Percentiles rank a stretch among this genome's conserved stretches.
These are phyloP conservation scores for Ambrosia hybrid DNA, from an alignment of 140 eudicot genomes.

Conservation along the genomic window DNA sequence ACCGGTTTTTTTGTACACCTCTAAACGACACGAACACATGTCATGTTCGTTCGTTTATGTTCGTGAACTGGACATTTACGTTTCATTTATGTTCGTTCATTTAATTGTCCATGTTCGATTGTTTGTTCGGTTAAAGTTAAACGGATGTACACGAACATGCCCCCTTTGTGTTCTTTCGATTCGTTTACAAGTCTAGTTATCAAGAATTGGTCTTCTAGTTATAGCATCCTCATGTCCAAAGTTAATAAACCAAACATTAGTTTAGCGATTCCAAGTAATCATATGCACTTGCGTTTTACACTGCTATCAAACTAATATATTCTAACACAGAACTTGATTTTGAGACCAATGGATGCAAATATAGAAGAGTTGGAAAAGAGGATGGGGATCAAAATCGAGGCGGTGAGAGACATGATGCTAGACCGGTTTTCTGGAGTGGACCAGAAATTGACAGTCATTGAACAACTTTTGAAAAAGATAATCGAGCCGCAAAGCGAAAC, in stretches of 20 bases:
- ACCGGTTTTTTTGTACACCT: too few relatives aligned
- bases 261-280: not conserved
- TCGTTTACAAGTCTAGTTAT: not conserved
- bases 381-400: slow-evolving; percentile 13
- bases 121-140: too few relatives aligned
- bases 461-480: slow-evolving; percentile 6
- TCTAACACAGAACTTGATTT: not conserved
- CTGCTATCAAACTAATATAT: too few relatives aligned
- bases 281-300: too few relatives aligned
- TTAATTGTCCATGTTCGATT: too few relatives aligned
- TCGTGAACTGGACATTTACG: too few relatives aligned
- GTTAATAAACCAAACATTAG: not conserved
- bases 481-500: not conserved
- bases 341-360: slow-evolving; percentile 2
- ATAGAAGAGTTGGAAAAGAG: slow-evolving; percentile 5
- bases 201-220: not conserved
- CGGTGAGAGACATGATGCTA: not conserved
- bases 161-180: too few relatives aligned
- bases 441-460: slow-evolving; percentile 13
- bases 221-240: not conserved
- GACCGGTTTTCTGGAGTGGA: slow-evolving; percentile 9
- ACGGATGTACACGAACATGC: too few relatives aligned
- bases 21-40: too few relatives aligned
- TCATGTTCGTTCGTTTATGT: too few relatives aligned
- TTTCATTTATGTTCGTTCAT: too few relatives aligned